phyloP scores from a whole-genome alignment of 2,329 filamentous ascomycete species.

The Monilinia vaccinii-corymbosi region DNA sequence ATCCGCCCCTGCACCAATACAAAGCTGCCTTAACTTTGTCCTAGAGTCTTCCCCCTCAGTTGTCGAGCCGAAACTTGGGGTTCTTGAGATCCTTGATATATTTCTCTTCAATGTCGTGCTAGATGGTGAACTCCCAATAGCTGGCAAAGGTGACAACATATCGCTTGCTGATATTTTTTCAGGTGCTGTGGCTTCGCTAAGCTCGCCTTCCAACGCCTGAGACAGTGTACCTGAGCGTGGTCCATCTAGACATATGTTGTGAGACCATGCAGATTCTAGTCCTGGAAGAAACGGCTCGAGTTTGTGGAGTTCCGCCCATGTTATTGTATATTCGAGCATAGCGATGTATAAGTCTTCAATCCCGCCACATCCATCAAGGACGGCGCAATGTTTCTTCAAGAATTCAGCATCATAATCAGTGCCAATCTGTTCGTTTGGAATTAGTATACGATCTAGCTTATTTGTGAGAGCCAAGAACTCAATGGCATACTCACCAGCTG shows the following conservation, averaged over 20 bases:
- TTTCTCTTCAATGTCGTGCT: slow-evolving; percentile 38
- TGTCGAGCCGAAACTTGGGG: slow-evolving; percentile 37
- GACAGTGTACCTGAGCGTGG: slow-evolving; percentile 9
- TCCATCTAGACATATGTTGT: slow-evolving; percentile 42
- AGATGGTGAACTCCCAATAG: slow-evolving; percentile 13
- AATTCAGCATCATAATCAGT: slow-evolving; percentile 41
- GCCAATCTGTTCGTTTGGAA: not conserved
- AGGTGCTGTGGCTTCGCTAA: not conserved
- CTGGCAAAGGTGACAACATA: slow-evolving; percentile 28
- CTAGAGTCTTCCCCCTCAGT: slow-evolving; percentile 25
- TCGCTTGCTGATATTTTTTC: slow-evolving; percentile 36
- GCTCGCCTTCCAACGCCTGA: not conserved
- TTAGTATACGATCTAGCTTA: not conserved
- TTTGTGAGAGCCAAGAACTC: not conserved
- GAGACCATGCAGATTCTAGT: slow-evolving; percentile 46
- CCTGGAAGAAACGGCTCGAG: slow-evolving; percentile 42
- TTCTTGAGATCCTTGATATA: slow-evolving; percentile 43
- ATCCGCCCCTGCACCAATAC: slow-evolving; percentile 20
- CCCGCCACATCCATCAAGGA: slow-evolving; percentile 43
- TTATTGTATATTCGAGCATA: slow-evolving; percentile 44
- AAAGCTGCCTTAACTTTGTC: slow-evolving; percentile 23
- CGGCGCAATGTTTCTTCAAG: slow-evolving; percentile 45
- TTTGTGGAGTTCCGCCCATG: slow-evolving; percentile 40
- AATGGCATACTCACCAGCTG: slow-evolving; percentile 30
- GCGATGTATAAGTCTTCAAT: slow-evolving; percentile 53